Evolutionary conservation across 2,329 filamentous ascomycete species (phyloP), one percentile per base, ranked within the genome.

Genomic region (Colletotrichum orchidophilum): DNA sequence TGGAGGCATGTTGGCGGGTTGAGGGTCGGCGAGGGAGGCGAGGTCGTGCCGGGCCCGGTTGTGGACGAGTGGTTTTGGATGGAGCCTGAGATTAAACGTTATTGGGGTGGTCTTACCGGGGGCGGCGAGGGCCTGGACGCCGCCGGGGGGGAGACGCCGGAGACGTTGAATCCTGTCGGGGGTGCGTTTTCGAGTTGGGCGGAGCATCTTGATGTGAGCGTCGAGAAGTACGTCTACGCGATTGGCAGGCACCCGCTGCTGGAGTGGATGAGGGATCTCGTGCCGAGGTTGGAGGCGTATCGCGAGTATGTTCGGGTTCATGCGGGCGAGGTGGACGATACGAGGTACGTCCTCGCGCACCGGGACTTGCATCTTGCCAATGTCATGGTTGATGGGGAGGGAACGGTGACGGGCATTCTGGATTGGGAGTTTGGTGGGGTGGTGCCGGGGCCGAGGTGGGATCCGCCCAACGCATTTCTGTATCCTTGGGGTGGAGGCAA

Each of bases 31-130:
- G 66, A 70, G 58, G 65, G 1, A 74, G 39, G 72, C 2, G 8
- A 52, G 3, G 59, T 75, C 11, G 49, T 72, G 1, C 73, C 74
- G 1, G 80, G 77, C 2, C 79, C 74, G 2, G 62, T 78, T 1
- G 58, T 83, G 8, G 81, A 82, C 5, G 80, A 83, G 61, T 79
- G 76, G 9, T 82, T 80, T 52, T 83, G 81, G 81, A 75, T 78
- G 62, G 68, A 42, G 7, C 77, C 77, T 5, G 79, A 82, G 31
- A 64, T 82, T 2, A 73, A 66, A 11, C 60, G 61, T 18, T 75
- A 76, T 54, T 83, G 79, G 78, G 39, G n/a, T 3, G 39, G n/a
- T n/a, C n/a, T n/a, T n/a, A n/a, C n/a, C n/a, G n/a, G n/a, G n/a
- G n/a, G n/a, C n/a, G n/a, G n/a, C n/a, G n/a, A n/a, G n/a, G n/a